Evolutionary conservation across 331 rosid species (phyloP).

Genomic region (Telfairia occidentalis): DNA sequence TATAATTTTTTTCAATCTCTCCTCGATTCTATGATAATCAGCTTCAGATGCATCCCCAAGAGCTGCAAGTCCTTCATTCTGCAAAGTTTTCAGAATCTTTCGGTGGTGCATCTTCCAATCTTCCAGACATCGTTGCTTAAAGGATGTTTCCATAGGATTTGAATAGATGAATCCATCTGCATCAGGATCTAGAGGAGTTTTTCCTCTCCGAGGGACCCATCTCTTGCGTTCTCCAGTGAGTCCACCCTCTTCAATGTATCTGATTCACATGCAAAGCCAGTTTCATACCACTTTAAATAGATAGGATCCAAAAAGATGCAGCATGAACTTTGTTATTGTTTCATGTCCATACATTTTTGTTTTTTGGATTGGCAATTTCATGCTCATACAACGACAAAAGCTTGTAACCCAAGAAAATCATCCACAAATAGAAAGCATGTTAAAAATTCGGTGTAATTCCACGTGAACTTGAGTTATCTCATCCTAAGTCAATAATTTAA

Average conservation of each 20-base stretch:
- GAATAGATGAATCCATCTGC: conserved; percentile 80
- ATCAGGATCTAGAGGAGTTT: conserved; percentile 95
- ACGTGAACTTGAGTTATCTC: not conserved
- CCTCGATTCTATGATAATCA: conserved; percentile 71
- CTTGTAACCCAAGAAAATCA: not conserved
- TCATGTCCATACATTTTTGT: not conserved
- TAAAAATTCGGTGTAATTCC: not conserved
- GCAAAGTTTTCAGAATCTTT: conserved; percentile 61
- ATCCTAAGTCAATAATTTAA: not conserved
- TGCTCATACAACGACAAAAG: not conserved
- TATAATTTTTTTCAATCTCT: conserved; percentile 62
- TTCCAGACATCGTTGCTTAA: conserved; percentile 79
- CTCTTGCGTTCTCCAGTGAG: conserved; percentile 94
- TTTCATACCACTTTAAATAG: conserved; percentile 10
- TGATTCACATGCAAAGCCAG: conserved; percentile 30
- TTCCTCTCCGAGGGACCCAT: conserved; percentile 93
- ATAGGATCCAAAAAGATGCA: not conserved
- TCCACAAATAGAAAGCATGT: not conserved
- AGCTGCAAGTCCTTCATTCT: conserved; percentile 56
- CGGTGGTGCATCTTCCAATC: conserved; percentile 53
- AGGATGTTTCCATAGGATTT: conserved; percentile 86
- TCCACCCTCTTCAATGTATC: conserved; percentile 87
- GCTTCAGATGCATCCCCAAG: conserved; percentile 75
- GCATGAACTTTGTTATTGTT: not conserved
- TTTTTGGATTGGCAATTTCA: not conserved